These are phyloP conservation scores for Lachancea kluyveri DNA, from an alignment of 805 yeast species.

Conservation along the genomic window DNA sequence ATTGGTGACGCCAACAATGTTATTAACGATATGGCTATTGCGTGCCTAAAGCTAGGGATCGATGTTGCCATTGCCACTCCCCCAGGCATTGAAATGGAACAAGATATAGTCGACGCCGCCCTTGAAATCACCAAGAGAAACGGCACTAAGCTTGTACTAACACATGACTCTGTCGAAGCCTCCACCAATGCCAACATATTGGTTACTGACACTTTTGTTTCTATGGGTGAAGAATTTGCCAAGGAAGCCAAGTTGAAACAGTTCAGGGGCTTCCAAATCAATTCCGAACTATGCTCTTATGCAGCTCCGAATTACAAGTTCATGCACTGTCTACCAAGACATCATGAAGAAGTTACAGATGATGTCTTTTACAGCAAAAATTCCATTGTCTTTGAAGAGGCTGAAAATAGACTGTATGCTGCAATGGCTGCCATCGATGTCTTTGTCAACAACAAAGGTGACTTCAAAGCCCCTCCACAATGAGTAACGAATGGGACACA, in stretches of 20 bases:
- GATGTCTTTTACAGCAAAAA: conserved; percentile 81
- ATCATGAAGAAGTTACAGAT: conserved; percentile 88
- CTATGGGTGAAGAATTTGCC: conserved; percentile 95
- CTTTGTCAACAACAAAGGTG: conserved; percentile 80
- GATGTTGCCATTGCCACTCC: conserved; percentile 84
- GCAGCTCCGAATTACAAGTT: conserved; percentile 78
- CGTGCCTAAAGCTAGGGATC: conserved; percentile 79
- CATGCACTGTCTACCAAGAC: conserved; percentile 98
- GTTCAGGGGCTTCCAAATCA: conserved; percentile 83
- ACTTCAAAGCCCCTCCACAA: conserved; percentile 32
- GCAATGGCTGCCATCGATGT: conserved; percentile 92
- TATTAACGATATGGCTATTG: conserved; percentile 86
- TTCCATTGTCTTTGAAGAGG: conserved; percentile 90
- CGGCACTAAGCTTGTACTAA: conserved; percentile 47
- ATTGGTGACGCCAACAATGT: conserved; percentile 96
- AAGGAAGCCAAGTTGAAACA: conserved; percentile 64
- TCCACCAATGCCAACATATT: conserved; percentile 68
- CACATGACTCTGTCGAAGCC: conserved; percentile 73
- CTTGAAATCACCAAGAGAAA: conserved; percentile 43
- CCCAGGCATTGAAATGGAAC: conserved; percentile 56
- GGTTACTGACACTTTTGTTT: conserved; percentile 95
- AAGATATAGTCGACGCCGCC: conserved; percentile 49
- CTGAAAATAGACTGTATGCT: conserved; percentile 92
- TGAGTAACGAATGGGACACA: too few species aligned
- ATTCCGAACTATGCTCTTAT: conserved; percentile 49